Base-by-base conservation (phyloP, 2,329 filamentous ascomycete species). In the Ascochyta fabae region DNA sequence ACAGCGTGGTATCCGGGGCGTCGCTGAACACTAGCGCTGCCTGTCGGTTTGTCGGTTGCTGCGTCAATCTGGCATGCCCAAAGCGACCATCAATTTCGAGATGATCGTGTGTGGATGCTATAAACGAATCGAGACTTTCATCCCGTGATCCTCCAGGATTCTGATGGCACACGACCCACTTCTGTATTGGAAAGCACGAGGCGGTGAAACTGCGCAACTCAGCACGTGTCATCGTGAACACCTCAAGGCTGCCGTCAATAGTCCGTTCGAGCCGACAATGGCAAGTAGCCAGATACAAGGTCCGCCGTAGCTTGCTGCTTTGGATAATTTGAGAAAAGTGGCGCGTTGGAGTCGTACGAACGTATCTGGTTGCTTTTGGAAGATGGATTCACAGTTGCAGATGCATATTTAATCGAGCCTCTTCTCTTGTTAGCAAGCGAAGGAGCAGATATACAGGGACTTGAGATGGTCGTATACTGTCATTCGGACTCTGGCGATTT, bases 1-100 rank as follows among this genome's bases (percentile, higher is more conserved):
- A 60, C 54, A 53, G 56, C 51, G 58, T 54, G 52, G 51, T 52
- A 15, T 19, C 51, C 58, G 59, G 61, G 56, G 59, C 47, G 53
- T 64, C 61, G 61, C 59, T 46, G 29, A 42, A 47, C 15, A 47
- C 42, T 61, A 62, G 59, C 57, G 53, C 38, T 41, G 19, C 48
- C 33, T 44, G 48, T 62, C 61, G 59, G 61, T 23, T 54, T 53
- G 57, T 64, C 61, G 61, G 49, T 53, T 12, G 50, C 38, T 52
- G 39, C 48, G 35, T 44, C 43, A 40, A 43, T 40, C 26, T 29
- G 26, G 22, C 16, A 43, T 22, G 43, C 42, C 10, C 19, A 38
- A 39, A 13, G 47, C 36, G 49, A 51, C 42, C 42, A 56, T 27
- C 31, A 43, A 24, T 31, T 33, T 16, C 43, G 27, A 15, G 47